Conservation (phyloP, 306 rosid species). For the Luffa aegyptiaca region DNA sequence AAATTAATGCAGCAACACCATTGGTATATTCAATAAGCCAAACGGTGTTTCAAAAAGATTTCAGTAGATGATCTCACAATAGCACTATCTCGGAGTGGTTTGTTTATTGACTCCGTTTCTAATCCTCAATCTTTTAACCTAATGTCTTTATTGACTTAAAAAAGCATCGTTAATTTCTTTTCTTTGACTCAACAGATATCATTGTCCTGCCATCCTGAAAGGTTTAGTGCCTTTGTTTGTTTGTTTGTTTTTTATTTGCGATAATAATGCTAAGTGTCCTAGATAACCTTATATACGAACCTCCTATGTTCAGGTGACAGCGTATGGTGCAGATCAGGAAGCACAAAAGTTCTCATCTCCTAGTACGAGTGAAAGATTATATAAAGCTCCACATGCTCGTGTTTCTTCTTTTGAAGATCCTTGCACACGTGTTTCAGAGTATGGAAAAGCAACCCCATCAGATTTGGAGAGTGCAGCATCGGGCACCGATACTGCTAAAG, state of each 20-base stretch:
- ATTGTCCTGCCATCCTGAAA: not conserved
- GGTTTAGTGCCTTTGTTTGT: not conserved
- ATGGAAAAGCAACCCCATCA: slow-evolving; percentile 47
- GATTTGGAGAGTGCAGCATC: slow-evolving; percentile 32
- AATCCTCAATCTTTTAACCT: not conserved
- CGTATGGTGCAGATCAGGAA: slow-evolving; percentile 29
- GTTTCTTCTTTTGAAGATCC: slow-evolving; percentile 82
- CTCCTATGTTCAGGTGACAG: slow-evolving; percentile 27
- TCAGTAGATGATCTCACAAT: not conserved
- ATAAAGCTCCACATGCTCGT: slow-evolving; percentile 63
- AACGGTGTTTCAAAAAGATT: not conserved
- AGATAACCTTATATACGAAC: not conserved
- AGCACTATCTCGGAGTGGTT: not conserved
- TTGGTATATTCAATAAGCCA: not conserved
- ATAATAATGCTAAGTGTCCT: not conserved
- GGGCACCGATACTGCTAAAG: slow-evolving; percentile 37
- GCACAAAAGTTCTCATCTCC: slow-evolving; percentile 31
- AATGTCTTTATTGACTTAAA: not conserved
- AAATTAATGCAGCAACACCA: not conserved
- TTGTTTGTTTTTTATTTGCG: not conserved
- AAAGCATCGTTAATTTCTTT: not conserved
- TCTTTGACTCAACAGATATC: not conserved
- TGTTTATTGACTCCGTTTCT: not conserved
- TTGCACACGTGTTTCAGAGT: slow-evolving; percentile 51
- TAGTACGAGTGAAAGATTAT: slow-evolving; percentile 26